Evolutionary conservation across 2,329 filamentous ascomycete species (phyloP).

Genomic region (Venturia carpophila): DNA sequence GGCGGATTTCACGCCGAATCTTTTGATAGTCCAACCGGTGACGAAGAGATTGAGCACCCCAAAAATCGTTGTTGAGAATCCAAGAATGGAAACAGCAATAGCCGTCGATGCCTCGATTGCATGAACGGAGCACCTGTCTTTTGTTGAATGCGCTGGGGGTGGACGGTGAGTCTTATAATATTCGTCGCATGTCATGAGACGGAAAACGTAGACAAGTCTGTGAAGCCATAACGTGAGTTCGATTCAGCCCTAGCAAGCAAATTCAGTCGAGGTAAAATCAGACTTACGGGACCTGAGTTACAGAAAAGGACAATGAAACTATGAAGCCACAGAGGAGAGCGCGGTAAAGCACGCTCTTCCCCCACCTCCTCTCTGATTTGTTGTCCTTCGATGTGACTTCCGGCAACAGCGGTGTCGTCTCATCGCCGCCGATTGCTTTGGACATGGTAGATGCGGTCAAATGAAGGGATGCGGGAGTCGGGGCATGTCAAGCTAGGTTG

Average conservation of each 20-base stretch:
- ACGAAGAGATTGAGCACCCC: constrained; percentile 61
- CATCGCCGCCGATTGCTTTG: not conserved
- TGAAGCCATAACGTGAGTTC: not conserved
- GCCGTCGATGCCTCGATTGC: constrained; percentile 60
- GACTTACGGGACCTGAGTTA: constrained; percentile 40
- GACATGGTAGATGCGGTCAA: no score
- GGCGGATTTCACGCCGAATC: constrained; percentile 54
- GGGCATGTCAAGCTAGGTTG: no score
- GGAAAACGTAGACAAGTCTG: constrained; percentile 54
- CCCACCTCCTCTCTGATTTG: constrained; percentile 21
- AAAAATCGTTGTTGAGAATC: constrained; percentile 59
- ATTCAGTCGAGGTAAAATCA: not conserved
- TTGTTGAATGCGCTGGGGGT: constrained; percentile 33
- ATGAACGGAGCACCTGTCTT: constrained; percentile 51
- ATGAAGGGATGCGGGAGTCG: no score
- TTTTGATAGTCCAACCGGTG: constrained; percentile 59
- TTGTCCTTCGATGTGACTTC: constrained; percentile 4
- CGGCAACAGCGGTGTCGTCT: constrained; percentile 21
- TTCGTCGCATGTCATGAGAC: constrained; percentile 62
- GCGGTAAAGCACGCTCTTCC: constrained; percentile 32
- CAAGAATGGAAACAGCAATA: constrained; percentile 54
- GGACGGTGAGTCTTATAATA: constrained; percentile 55
- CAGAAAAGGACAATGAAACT: constrained; percentile 45
- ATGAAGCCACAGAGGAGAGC: constrained; percentile 53
- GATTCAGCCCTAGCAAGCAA: not conserved